Base-by-base conservation (phyloP, 371 early-diverging fungal genomes). In the Apophysomyces trapeziformis region DNA sequence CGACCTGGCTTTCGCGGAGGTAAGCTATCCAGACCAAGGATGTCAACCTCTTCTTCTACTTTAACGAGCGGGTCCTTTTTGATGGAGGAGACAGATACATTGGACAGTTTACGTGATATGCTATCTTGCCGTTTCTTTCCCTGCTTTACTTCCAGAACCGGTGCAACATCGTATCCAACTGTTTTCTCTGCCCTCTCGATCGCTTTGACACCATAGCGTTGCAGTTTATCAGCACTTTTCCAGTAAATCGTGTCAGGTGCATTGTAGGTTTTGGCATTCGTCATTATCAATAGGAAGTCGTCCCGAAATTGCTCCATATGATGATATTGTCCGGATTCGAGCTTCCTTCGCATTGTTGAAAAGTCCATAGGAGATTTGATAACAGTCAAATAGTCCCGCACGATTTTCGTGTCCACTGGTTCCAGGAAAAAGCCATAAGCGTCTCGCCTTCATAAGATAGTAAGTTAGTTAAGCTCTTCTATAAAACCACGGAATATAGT, bases 401-500 rank as follows among this genome's bases (percentile, higher is more conserved):
- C 93, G 8, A 88, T 58, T 0, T 68, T 70, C 13, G 87, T 84
- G 71, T 95, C 90, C n/a, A 95, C 96, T 26, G 95, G 94, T 38
- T 90, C 87, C 14, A 90, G 68, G 67, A 95, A 95, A 58, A 93
- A 87, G 0, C 92, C 91, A 73, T 93, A 92, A 0, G 78, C 77
- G 71, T 91, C 88, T 32, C 72, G 65, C 59, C 80, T 82, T 45
- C 47, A 56, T 50, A 61, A 41, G 45, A 46, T 32, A 38, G 35
- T 38, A 39, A 58, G 45, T 45, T 37, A 47, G 41, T 39, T 54
- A 32, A 57, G 9, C 8, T 50, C 21, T 26, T 26, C 32, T 26
- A 26, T 26, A 26, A 26, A 26, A 26, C 32, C 32, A 26, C 2
- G 2, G 32, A 26, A 26, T 26, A 26, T 2, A 26, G 60, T 81